These are phyloP conservation scores for Azolla pinnata DNA, from an alignment of 75 land plant genomes.

Conservation along the genomic window DNA sequence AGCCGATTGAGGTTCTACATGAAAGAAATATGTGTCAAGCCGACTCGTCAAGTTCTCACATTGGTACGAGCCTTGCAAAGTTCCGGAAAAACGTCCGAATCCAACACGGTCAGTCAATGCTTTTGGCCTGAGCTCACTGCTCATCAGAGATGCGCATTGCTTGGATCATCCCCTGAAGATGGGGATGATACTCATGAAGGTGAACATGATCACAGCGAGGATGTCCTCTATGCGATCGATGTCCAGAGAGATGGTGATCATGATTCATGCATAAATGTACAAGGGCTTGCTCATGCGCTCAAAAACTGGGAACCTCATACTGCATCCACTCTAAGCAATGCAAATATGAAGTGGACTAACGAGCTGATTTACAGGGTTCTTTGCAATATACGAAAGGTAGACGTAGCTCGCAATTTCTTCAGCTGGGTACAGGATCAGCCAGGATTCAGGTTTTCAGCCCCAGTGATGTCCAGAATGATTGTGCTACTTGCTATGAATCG, in stretches of 20 bases:
- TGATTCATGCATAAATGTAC: conserved; percentile 51
- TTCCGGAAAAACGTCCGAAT: too few species aligned
- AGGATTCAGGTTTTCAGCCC: conserved; percentile 38
- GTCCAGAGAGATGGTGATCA: background rate
- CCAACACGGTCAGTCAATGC: too few species aligned
- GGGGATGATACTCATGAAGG: conserved; percentile 25
- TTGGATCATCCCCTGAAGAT: background rate
- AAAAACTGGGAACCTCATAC: conserved; percentile 34
- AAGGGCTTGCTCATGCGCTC: conserved; percentile 48
- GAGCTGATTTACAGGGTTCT: conserved; percentile 50
- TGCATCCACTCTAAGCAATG: conserved; percentile 29
- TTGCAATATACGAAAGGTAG: conserved; percentile 35
- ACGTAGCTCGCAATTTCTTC: conserved; percentile 61
- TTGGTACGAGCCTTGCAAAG: too few species aligned
- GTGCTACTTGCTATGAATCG: conserved; percentile 42
- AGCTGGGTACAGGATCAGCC: conserved; percentile 64
- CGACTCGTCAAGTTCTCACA: conserved; percentile 4
- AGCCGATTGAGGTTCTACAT: conserved; percentile 34
- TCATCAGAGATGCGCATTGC: background rate
- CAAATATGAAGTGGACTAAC: conserved; percentile 45
- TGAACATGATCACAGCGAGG: conserved; percentile 17
- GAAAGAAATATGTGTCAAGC: conserved; percentile 45
- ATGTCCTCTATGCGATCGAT: conserved; percentile 1
- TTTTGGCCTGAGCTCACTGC: background rate
- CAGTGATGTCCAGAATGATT: conserved; percentile 49